Percentiles rank a stretch among this genome's conserved stretches.
phyloP scores from a whole-genome alignment of 768 basidiomycete species.

The Mycena floridula region DNA sequence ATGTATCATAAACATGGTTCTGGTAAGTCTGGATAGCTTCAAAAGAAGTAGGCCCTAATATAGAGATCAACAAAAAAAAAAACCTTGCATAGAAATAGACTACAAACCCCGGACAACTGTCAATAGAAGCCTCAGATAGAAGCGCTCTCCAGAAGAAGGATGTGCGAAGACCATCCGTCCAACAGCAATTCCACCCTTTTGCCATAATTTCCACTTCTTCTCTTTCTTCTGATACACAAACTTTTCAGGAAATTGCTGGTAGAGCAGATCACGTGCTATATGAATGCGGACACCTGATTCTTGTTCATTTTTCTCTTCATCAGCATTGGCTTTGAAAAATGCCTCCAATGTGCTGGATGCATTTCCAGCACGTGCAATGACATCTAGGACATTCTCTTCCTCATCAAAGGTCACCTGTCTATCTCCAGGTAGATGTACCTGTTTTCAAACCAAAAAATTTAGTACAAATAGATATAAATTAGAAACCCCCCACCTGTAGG shows the following conservation, averaged over 20 bases:
- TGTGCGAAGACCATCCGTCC: conserved; percentile 33
- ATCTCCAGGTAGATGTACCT: conserved; percentile 34
- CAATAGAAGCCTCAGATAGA: conserved; percentile 27
- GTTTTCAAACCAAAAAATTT: no score
- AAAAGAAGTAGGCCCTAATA: conserved; percentile 19
- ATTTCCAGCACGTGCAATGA: conserved; percentile 1
- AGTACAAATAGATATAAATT: no score
- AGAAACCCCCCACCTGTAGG: no score
- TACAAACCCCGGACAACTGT: conserved; percentile 16
- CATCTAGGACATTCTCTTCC: conserved; percentile 13
- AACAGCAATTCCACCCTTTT: conserved; percentile 25
- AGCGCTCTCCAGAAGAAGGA: conserved; percentile 11
- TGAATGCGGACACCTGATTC: conserved; percentile 5
- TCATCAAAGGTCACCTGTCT: conserved; percentile 31
- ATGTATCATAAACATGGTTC: conserved; percentile 20
- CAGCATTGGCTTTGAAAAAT: conserved; percentile 20
- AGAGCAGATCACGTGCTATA: conserved; percentile 15
- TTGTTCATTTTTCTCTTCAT: conserved; percentile 6
- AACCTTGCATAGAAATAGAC: neutral
- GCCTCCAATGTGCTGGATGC: conserved; percentile 13
- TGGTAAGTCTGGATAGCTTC: conserved; percentile 6
- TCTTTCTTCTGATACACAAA: conserved; percentile 5
- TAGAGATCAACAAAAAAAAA: conserved; percentile 1
- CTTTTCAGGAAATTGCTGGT: conserved; percentile 31
- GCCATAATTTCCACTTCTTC: conserved; percentile 21